Conservation (phyloP, 1,284 basidiomycete genomes). For the Phellinidium pouzarii region DNA sequence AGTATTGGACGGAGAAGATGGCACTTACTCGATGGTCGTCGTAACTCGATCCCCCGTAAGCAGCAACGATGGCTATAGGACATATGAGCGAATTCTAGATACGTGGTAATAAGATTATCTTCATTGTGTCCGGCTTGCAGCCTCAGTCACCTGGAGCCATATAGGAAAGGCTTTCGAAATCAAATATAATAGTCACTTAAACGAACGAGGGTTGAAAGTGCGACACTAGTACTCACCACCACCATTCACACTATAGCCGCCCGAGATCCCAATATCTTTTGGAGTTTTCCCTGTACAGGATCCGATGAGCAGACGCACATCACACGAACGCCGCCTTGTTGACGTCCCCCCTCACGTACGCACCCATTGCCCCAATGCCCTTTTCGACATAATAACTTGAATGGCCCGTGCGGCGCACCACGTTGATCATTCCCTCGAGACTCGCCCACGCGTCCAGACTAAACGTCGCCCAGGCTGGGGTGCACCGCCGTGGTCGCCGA, state of each 20-base stretch:
- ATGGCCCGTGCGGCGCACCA: slow-evolving; percentile 74
- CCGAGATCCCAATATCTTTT: slow-evolving; percentile 59
- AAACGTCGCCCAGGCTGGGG: slow-evolving; percentile 65
- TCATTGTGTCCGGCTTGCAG: slow-evolving; percentile 10
- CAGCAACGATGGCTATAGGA: slow-evolving; percentile 71
- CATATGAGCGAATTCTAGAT: slow-evolving; percentile 70
- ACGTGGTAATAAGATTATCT: slow-evolving; percentile 15
- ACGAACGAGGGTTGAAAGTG: not conserved
- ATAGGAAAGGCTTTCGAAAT: slow-evolving; percentile 62
- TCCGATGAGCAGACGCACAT: not conserved
- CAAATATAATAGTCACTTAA: not conserved
- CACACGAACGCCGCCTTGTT: not conserved
- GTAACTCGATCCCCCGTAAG: slow-evolving; percentile 73
- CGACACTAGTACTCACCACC: slow-evolving; percentile 49
- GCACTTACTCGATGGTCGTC: slow-evolving; percentile 68
- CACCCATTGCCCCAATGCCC: slow-evolving; percentile 66
- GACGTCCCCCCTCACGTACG: not conserved
- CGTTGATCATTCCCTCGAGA: slow-evolving; percentile 70
- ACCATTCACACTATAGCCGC: slow-evolving; percentile 58
- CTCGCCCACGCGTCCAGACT: slow-evolving; percentile 73
- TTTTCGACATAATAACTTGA: slow-evolving; percentile 79
- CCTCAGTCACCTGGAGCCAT: slow-evolving; percentile 60
- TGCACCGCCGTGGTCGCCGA: slow-evolving; percentile 62
- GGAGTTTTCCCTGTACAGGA: slow-evolving; percentile 47
- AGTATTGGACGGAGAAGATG: not conserved